Evolutionary conservation across 2,329 filamentous ascomycete genomes (phyloP).

Genomic region (Akanthomyces uredinophilus): DNA sequence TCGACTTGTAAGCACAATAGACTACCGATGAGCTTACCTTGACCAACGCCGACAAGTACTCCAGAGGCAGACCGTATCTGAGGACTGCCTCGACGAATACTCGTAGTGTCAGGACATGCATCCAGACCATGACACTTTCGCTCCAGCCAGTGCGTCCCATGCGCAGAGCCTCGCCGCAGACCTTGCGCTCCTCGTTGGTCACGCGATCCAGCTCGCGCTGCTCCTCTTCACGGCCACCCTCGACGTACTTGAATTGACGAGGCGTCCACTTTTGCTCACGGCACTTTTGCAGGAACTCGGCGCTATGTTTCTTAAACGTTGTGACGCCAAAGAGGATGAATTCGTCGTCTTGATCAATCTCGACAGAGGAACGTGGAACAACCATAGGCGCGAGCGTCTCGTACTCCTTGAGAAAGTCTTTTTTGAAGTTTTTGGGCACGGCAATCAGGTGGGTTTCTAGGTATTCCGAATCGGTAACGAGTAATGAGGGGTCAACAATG

Average conservation of each 20-base stretch:
- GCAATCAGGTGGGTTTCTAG: constrained; percentile 93
- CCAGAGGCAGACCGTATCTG: constrained; percentile 84
- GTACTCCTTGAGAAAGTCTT: constrained; percentile 85
- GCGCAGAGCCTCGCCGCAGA: constrained; percentile 87
- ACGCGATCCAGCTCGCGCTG: constrained; percentile 79
- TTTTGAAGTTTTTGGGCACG: constrained; percentile 72
- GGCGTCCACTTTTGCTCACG: constrained; percentile 93
- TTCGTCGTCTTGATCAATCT: constrained; percentile 82
- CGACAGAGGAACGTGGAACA: constrained; percentile 77
- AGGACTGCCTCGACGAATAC: constrained; percentile 99
- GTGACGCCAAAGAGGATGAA: constrained; percentile 85
- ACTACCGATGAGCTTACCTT: constrained; percentile 56
- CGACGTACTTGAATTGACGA: constrained; percentile 86
- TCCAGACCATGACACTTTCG: constrained; percentile 93
- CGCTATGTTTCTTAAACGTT: constrained; percentile 84
- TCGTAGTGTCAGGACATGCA: constrained; percentile 82
- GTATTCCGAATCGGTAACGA: constrained; percentile 90
- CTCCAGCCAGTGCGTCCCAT: constrained; percentile 90
- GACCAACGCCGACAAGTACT: constrained; percentile 80
- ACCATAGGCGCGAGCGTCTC: constrained; percentile 88
- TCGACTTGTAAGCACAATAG: neutral
- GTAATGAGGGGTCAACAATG: constrained; percentile 72
- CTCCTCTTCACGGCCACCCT: constrained; percentile 86
- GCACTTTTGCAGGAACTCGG: constrained; percentile 87
- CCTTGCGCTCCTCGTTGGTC: constrained; percentile 78